Base-by-base conservation (phyloP, 106 monocot species). In the Iris macrosiphon region DNA sequence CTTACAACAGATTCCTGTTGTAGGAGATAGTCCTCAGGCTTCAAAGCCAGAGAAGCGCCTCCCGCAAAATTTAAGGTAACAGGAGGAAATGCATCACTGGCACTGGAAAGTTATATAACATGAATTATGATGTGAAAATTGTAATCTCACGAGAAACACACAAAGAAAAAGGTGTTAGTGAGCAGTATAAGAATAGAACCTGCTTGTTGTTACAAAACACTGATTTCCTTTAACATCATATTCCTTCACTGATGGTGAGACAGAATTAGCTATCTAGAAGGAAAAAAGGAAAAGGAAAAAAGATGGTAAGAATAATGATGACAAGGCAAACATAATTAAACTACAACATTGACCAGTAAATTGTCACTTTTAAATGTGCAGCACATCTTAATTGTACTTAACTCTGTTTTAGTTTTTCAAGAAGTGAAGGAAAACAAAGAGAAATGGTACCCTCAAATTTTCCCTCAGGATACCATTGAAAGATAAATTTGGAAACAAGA, bases 11-110 rank as follows among this genome's bases (percentile, higher is more conserved):
- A 68, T 26, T 76, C 82, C 71, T 89, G 82, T 61, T 82, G 89
- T 35, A 95, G 62, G 67, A 95, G 89, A 72, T 95, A 95, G 42
- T 95, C 76, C 62, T 85, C 56, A 40, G 95, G 95, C 52, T 72
- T 82, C 47, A 95, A 50, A 14, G 21, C 21, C 95, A 95, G 69
- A 20, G 71, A 50, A 48, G 85, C 89, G 53, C 69, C 60, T 8
- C 82, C 89, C 44, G 68, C 73, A 67, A 95, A 95, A 66, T 68
- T 85, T 25, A 95, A 48, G 28, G 74, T 63, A 31, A 95, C 77
- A 32, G 74, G 60, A 56, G 95, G 95, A 72, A 95, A 89, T 45
- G 67, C 58, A 2, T 82, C 76, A 52, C 72, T 66, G 61, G 69
- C 65, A 35, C 95, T 93, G 83, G 1, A 63, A 8, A 23, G 35